These are phyloP conservation scores for Haplosporangium gracile DNA, from an alignment of 192 early-diverging fungal species.

Conservation along the genomic window DNA sequence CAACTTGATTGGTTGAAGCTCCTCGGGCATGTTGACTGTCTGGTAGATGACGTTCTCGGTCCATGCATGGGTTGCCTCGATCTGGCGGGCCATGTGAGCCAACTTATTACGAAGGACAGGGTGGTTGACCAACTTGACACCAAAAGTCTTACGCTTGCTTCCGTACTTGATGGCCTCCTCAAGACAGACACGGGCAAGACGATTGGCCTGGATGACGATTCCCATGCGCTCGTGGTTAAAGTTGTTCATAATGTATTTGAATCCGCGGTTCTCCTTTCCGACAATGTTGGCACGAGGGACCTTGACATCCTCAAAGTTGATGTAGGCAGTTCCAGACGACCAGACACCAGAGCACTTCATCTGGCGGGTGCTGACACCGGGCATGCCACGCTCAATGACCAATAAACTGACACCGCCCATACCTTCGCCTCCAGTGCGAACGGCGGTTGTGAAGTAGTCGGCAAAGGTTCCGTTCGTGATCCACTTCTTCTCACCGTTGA, in stretches of 20 bases:
- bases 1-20: slow-evolving; percentile 78
- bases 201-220: slow-evolving; percentile 86
- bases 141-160: slow-evolving; percentile 89
- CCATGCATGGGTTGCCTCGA: slow-evolving; percentile 91
- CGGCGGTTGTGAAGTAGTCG: slow-evolving; percentile 87
- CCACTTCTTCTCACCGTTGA: slow-evolving; percentile 92
- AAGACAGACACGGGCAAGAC: slow-evolving; percentile 89
- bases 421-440: slow-evolving; percentile 81
- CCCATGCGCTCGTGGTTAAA: slow-evolving; percentile 89
- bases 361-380: slow-evolving; percentile 82
- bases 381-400: slow-evolving; percentile 79
- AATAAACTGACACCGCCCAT: slow-evolving; percentile 84
- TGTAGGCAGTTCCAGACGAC: slow-evolving; percentile 84
- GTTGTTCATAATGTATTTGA: slow-evolving; percentile 85
- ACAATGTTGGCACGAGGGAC: slow-evolving; percentile 89
- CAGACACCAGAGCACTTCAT: slow-evolving; percentile 89
- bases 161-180: slow-evolving; percentile 88
- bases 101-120: slow-evolving; percentile 86
- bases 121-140: slow-evolving; percentile 88
- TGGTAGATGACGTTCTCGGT: slow-evolving; percentile 85
- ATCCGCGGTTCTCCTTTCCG: slow-evolving; percentile 88
- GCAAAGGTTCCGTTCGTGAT: slow-evolving; percentile 87
- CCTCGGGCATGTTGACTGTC: slow-evolving; percentile 72
- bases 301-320: slow-evolving; percentile 89
- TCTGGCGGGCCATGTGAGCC: slow-evolving; percentile 85